Evolutionary conservation across 108 stramenopile species (phyloP).

Genomic region (Nannochloropsis gaditana): DNA sequence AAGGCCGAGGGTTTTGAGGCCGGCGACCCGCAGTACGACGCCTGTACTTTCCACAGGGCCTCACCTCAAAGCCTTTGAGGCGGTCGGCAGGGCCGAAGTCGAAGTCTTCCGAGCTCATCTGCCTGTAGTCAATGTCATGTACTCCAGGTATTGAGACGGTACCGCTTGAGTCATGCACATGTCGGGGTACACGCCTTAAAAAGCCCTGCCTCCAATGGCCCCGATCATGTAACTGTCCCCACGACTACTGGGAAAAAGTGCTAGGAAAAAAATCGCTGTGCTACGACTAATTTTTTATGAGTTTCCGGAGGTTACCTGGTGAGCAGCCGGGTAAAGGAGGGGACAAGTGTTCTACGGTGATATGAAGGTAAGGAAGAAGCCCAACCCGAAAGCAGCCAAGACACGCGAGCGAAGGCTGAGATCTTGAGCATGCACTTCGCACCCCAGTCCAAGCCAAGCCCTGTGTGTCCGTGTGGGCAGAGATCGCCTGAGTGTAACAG

Average conservation of each 20-base stretch:
- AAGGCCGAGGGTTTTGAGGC: no score
- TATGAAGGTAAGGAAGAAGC: neutral
- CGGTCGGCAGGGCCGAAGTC: neutral
- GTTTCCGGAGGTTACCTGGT: neutral
- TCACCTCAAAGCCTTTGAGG: slow-evolving; percentile 1
- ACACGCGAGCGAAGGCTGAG: neutral
- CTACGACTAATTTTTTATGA: no score
- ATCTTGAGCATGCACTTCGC: slow-evolving; percentile 8
- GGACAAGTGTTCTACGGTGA: neutral
- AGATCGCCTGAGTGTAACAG: no score
- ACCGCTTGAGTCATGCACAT: no score
- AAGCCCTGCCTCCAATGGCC: no score
- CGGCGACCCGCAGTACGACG: no score
- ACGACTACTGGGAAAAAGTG: no score
- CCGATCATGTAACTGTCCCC: no score
- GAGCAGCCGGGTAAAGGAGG: neutral
- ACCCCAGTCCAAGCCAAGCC: neutral
- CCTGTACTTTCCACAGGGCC: no score
- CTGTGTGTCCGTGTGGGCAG: neutral
- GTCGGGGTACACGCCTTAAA: no score
- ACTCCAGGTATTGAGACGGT: no score
- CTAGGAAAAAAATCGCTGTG: no score
- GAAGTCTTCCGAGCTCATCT: neutral
- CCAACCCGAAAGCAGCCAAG: neutral
- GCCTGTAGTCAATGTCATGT: neutral